These are phyloP conservation scores for Neocatenulostroma microsporum DNA, from an alignment of 2,329 filamentous ascomycete species.

Conservation along the genomic window DNA sequence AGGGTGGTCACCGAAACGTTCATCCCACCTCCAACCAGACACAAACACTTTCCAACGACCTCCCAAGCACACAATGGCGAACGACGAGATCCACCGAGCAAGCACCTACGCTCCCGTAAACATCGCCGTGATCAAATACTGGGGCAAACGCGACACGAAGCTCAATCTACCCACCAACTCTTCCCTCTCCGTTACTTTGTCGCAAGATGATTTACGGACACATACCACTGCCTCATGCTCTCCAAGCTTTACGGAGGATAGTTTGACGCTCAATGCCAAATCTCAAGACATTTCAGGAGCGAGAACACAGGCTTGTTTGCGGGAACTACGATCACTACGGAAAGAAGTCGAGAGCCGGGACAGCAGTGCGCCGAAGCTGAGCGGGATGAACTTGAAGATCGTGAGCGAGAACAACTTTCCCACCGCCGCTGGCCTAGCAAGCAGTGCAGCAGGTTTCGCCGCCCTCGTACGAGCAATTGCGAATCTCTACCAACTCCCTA, in stretches of 20 bases:
- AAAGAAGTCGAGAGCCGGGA: slow-evolving; percentile 65
- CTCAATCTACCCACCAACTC: slow-evolving; percentile 78
- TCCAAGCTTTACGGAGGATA: slow-evolving; percentile 58
- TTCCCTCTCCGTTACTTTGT: slow-evolving; percentile 92
- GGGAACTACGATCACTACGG: slow-evolving; percentile 72
- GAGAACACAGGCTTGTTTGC: slow-evolving; percentile 89
- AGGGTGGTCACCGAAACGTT: too few species aligned
- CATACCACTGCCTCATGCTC: slow-evolving; percentile 94
- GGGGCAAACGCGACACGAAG: slow-evolving; percentile 91
- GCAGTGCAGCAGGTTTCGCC: slow-evolving; percentile 58
- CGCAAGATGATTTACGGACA: slow-evolving; percentile 85
- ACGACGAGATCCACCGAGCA: slow-evolving; percentile 64
- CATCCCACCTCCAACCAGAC: too few species aligned
- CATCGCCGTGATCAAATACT: slow-evolving; percentile 99
- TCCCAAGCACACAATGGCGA: slow-evolving; percentile 30
- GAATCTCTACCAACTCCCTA: slow-evolving; percentile 78
- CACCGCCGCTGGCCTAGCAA: slow-evolving; percentile 79
- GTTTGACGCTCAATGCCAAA: slow-evolving; percentile 75
- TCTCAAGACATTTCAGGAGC: slow-evolving; percentile 78
- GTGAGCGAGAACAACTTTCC: slow-evolving; percentile 99
- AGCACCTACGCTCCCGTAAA: slow-evolving; percentile 97
- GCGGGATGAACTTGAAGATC: slow-evolving; percentile 67
- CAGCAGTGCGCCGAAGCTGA: slow-evolving; percentile 71
- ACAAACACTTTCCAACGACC: too few species aligned
- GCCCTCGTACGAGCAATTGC: slow-evolving; percentile 75